Conservation (phyloP, 257 asterid genomes). For the Asclepias syriaca region DNA sequence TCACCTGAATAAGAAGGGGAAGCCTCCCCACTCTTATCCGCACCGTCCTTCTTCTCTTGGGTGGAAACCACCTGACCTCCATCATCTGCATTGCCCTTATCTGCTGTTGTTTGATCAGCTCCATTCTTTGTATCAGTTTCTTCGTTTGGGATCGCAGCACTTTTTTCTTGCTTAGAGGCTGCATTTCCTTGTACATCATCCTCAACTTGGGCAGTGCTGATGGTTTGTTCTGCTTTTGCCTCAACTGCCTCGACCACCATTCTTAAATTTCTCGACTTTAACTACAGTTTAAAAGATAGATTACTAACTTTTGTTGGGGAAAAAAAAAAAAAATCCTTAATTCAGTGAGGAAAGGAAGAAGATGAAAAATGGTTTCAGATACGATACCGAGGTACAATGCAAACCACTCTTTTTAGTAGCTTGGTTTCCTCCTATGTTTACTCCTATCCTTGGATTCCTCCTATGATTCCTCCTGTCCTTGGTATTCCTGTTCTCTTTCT, state of each 20-base stretch:
- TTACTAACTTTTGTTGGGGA: too few relatives aligned
- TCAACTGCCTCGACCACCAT: conserved; percentile 6
- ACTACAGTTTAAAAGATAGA: background rate
- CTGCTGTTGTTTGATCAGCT: background rate
- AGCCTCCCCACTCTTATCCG: conserved; percentile 8
- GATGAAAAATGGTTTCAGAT: background rate
- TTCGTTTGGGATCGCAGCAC: background rate
- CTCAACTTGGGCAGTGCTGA: background rate
- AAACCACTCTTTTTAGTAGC: background rate
- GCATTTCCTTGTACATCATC: background rate
- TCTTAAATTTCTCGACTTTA: background rate
- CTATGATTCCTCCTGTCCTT: background rate
- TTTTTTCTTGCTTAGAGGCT: background rate
- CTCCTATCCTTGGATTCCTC: background rate
- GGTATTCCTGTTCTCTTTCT: background rate
- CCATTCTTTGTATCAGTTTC: background rate
- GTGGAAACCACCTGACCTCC: background rate
- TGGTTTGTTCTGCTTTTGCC: conserved; percentile 2
- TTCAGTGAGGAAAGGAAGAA: background rate
- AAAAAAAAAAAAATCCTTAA: background rate
- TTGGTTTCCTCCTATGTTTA: conserved; percentile 6
- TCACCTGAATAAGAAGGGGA: conserved; percentile 5
- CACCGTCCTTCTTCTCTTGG: conserved; percentile 5
- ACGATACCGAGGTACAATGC: background rate
- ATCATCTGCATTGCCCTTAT: background rate